Percentiles rank a stretch among this genome's conserved stretches.
phyloP scores from a whole-genome alignment of 371 early-diverging fungal species.

The Dichotomocladium elegans region DNA sequence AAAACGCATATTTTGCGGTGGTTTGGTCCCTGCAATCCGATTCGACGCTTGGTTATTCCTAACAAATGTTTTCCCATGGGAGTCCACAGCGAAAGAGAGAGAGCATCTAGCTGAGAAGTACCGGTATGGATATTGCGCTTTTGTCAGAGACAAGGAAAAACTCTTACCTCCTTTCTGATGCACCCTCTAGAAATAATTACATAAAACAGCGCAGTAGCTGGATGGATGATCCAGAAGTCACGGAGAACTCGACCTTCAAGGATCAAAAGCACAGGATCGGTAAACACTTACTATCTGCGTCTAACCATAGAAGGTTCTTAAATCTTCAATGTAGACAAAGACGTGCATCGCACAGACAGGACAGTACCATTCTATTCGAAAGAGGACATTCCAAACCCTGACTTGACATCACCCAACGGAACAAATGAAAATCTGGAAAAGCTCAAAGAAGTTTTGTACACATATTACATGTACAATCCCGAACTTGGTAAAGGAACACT shows the following conservation, averaged over 20 bases:
- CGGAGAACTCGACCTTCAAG: conserved; percentile 50
- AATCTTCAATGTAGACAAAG: conserved; percentile 89
- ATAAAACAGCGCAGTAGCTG: conserved; percentile 68
- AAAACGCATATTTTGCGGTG: conserved; percentile 68
- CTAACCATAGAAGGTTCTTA: background rate
- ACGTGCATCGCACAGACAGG: conserved; percentile 91
- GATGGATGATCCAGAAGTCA: conserved; percentile 55
- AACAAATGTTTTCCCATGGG: conserved; percentile 76
- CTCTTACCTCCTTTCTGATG: background rate
- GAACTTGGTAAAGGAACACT: conserved; percentile 31
- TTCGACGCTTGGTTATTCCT: conserved; percentile 85
- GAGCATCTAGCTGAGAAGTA: conserved; percentile 42
- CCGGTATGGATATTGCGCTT: conserved; percentile 28
- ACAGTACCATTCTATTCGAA: conserved; percentile 73
- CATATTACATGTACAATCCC: conserved; percentile 70
- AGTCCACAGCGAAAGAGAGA: conserved; percentile 67
- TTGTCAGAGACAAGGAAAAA: background rate
- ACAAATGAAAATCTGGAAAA: conserved; percentile 74
- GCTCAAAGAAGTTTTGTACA: conserved; percentile 80
- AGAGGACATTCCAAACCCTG: conserved; percentile 59
- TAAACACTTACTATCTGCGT: conserved; percentile 12
- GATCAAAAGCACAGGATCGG: conserved; percentile 85
- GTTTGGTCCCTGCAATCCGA: conserved; percentile 71
- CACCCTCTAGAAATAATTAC: conserved; percentile 44
- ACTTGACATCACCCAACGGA: conserved; percentile 35